These are phyloP conservation scores for Hymenoscyphus occultus DNA, from an alignment of 2,329 filamentous ascomycete genomes.

Conservation along the genomic window DNA sequence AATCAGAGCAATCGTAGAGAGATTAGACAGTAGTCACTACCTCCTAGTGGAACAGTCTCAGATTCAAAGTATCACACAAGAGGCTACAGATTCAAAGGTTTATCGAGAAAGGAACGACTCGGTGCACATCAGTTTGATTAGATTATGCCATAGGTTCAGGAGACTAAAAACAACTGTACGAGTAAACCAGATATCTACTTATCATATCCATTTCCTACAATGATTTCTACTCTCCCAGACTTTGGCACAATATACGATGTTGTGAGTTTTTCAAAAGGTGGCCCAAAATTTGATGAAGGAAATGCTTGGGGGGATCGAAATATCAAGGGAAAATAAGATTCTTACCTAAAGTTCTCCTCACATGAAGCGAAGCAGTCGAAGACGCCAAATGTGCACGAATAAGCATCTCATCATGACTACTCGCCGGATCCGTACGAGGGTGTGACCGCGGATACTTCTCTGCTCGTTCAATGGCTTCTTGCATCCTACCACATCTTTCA, in stretches of 20 bases:
- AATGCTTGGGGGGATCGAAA: neutral
- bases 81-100: neutral
- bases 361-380: slow-evolving; percentile 40
- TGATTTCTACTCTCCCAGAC: neutral
- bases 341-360: slow-evolving; percentile 42
- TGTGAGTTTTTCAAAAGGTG: neutral
- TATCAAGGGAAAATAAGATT: neutral
- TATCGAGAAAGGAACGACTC: neutral
- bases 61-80: too few species aligned
- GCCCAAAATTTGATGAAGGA: too few species aligned
- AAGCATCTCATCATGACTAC: slow-evolving; percentile 31
- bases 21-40: too few species aligned
- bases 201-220: slow-evolving; percentile 1
- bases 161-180: slow-evolving; percentile 1
- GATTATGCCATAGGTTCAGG: neutral
- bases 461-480: slow-evolving; percentile 29
- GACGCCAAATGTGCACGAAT: slow-evolving; percentile 29
- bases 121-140: neutral
- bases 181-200: slow-evolving; percentile 1
- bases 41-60: too few species aligned
- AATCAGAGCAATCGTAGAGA: too few species aligned
- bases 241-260: neutral
- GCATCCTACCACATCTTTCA: slow-evolving; percentile 28
- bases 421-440: slow-evolving; percentile 16
- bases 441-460: slow-evolving; percentile 20